Evolutionary conservation across 805 yeast genomes (phyloP).

Genomic region (Yamadazyma olivae): DNA sequence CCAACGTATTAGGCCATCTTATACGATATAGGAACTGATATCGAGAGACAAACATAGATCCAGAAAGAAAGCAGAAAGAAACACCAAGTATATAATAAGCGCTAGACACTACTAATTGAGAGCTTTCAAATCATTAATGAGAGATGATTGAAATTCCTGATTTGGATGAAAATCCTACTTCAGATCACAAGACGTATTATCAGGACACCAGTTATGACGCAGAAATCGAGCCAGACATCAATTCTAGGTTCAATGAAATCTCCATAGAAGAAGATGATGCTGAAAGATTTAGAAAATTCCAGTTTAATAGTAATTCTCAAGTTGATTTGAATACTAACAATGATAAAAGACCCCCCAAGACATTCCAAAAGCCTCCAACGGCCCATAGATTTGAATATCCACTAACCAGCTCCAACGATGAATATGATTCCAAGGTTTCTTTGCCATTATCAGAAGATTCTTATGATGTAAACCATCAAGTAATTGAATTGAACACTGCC

Average conservation of each 20-base stretch:
- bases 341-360: background rate
- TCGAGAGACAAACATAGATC: too few species aligned
- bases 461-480: constrained; percentile 14
- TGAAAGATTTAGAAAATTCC: constrained; percentile 3
- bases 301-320: constrained; percentile 1
- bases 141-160: constrained; percentile 45
- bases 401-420: background rate
- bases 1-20: too few species aligned
- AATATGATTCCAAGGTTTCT: constrained; percentile 8
- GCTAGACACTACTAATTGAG: too few species aligned
- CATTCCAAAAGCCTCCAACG: too few species aligned
- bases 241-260: too few species aligned
- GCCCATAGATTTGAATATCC: background rate
- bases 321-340: background rate
- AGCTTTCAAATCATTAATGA: too few species aligned
- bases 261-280: too few species aligned
- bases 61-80: too few species aligned
- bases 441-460: constrained; percentile 14
- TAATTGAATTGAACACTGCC: constrained; percentile 13
- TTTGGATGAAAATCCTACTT: constrained; percentile 26
- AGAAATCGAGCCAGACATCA: background rate
- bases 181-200: too few species aligned
- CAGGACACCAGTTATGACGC: background rate
- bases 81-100: too few species aligned
- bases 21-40: too few species aligned